These are phyloP conservation scores for Mortierella sp. DNA, from an alignment of 371 early-diverging fungal genomes.

Conservation along the genomic window DNA sequence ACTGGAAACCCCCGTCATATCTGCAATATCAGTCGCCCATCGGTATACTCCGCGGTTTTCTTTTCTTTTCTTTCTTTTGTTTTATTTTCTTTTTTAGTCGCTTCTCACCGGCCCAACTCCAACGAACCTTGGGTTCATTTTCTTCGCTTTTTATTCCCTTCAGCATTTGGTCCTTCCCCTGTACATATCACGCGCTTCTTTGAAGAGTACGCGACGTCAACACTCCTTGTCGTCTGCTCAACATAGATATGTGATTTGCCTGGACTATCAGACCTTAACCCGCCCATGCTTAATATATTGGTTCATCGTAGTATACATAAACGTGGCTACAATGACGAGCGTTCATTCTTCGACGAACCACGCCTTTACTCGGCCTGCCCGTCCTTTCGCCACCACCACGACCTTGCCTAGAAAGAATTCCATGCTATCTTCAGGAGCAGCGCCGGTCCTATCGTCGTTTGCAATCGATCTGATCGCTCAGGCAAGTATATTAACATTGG, in stretches of 20 bases:
- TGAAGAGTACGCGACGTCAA: too few species aligned
- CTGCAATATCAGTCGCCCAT: neutral
- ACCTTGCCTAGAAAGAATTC: conserved; percentile 41
- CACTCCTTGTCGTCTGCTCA: too few species aligned
- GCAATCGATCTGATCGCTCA: conserved; percentile 55
- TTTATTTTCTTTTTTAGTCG: too few species aligned
- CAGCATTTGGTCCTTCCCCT: too few species aligned
- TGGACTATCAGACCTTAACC: neutral
- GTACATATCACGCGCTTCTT: too few species aligned
- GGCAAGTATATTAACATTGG: conserved; percentile 23
- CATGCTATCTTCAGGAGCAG: conserved; percentile 11
- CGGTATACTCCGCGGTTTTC: neutral
- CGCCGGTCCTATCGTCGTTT: conserved; percentile 49
- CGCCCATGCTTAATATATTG: too few species aligned
- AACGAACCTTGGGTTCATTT: too few species aligned
- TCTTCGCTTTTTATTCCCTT: too few species aligned
- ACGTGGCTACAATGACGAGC: conserved; percentile 32
- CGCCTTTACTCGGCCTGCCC: conserved; percentile 28
- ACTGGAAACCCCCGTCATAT: too few species aligned
- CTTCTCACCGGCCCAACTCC: too few species aligned
- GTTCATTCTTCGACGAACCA: conserved; percentile 28
- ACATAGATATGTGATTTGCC: too few species aligned
- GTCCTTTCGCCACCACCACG: conserved; percentile 19
- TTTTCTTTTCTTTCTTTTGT: neutral
- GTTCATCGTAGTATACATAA: neutral